Percentiles rank a stretch among this genome's conserved stretches.
phyloP scores from a whole-genome alignment of 306 rosid species.

The Trifolium fragiferum region DNA sequence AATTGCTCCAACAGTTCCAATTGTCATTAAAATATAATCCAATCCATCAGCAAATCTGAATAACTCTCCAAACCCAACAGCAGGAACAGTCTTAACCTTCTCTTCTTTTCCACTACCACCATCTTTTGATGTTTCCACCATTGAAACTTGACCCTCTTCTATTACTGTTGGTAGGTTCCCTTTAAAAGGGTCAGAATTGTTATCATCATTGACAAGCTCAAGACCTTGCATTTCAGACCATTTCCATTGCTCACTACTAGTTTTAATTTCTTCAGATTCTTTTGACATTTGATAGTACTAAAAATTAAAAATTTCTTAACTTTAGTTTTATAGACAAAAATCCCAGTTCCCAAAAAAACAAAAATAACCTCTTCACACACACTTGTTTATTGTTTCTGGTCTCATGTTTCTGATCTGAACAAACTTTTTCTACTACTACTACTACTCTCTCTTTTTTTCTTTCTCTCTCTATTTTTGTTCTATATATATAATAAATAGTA shows the following conservation, averaged over 20 bases:
- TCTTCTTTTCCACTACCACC: constrained; percentile 54
- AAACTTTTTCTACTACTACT: constrained; percentile 27
- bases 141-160: constrained; percentile 41
- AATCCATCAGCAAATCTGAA: constrained; percentile 94
- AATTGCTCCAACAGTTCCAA: constrained; percentile 87
- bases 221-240: constrained; percentile 99
- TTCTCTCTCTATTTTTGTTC: neutral
- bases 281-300: constrained; percentile 73
- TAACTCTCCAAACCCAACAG: constrained; percentile 70
- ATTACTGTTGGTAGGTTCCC: constrained; percentile 38
- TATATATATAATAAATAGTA: constrained; percentile 10
- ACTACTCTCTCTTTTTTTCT: neutral
- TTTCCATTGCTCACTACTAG: constrained; percentile 91
- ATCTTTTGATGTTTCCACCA: constrained; percentile 67
- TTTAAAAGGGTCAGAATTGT: constrained; percentile 44
- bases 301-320: constrained; percentile 41
- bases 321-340: constrained; percentile 51
- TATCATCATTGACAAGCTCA: constrained; percentile 64
- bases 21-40: constrained; percentile 79
- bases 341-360: constrained; percentile 41
- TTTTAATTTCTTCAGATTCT: constrained; percentile 84
- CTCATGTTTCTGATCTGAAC: constrained; percentile 41
- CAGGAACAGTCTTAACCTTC: constrained; percentile 51
- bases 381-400: neutral
- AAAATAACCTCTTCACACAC: constrained; percentile 40